A percentile compares a stretch with the other conserved stretches of the same genome.
Conservation (phyloP, 441 rosid species). For the Populus hybrid region DNA sequence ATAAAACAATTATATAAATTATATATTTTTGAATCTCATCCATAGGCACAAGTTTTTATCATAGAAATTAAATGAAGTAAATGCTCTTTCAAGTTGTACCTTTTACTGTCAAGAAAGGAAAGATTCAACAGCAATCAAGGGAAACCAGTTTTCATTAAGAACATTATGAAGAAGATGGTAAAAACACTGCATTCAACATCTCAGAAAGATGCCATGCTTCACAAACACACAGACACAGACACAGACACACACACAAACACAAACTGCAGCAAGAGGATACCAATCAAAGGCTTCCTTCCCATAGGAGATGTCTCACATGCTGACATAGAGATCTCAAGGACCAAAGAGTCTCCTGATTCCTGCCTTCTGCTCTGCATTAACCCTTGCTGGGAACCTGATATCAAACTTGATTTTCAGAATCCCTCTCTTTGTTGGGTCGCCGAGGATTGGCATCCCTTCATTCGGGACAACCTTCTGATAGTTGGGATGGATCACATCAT, state of each 20-base stretch:
- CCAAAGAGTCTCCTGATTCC: conserved; percentile 34
- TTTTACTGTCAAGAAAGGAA: background rate
- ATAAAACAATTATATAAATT: too few relatives aligned
- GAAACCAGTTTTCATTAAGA: background rate
- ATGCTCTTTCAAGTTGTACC: background rate
- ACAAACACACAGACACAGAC: too few relatives aligned
- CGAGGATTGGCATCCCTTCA: conserved; percentile 60
- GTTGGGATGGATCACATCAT: conserved; percentile 39
- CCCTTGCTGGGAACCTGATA: conserved; percentile 46
- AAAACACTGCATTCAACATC: background rate
- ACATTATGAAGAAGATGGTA: background rate
- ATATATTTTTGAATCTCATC: too few relatives aligned
- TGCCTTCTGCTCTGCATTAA: conserved; percentile 40
- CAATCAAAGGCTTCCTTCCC: background rate
- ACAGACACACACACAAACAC: too few relatives aligned
- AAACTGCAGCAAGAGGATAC: too few relatives aligned
- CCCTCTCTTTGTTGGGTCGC: conserved; percentile 51
- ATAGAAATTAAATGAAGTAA: too few relatives aligned
- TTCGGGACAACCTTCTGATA: conserved; percentile 50
- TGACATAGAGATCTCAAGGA: background rate
- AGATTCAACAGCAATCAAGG: background rate
- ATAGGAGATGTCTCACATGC: background rate
- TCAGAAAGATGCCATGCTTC: background rate
- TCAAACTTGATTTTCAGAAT: conserved; percentile 54
- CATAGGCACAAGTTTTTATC: too few relatives aligned